Evolutionary conservation across 2,329 filamentous ascomycete species (phyloP).

Genomic region (Alternaria gansuensis): DNA sequence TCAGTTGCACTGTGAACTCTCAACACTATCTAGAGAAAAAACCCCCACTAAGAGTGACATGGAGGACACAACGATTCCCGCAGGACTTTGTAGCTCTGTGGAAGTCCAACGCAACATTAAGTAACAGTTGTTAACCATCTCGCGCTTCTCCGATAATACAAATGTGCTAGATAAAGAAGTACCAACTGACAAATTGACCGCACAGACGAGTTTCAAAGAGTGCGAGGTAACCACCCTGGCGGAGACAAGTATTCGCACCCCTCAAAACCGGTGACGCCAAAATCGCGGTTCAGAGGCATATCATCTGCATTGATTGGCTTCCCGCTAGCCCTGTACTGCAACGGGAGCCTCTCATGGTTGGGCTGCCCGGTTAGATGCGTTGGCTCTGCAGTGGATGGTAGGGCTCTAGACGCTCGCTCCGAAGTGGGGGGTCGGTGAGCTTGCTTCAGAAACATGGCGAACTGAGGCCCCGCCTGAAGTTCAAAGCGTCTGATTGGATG

Average conservation of each 20-base stretch:
- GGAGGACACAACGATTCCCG: conserved; percentile 13
- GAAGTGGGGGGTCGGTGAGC: conserved; percentile 45
- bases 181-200: background rate
- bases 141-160: conserved; percentile 1
- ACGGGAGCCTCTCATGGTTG: conserved; percentile 30
- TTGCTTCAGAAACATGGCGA: conserved; percentile 26
- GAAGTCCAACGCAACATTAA: background rate
- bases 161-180: conserved; percentile 1
- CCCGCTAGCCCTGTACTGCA: conserved; percentile 34
- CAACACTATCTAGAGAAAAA: too few relatives aligned
- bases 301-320: conserved; percentile 32
- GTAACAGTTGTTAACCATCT: conserved; percentile 6
- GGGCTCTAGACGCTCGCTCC: conserved; percentile 33
- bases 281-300: conserved; percentile 37
- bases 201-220: conserved; percentile 9
- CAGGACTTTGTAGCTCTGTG: conserved; percentile 20
- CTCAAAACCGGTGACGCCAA: conserved; percentile 30
- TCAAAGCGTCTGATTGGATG: conserved; percentile 31
- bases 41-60: too few relatives aligned
- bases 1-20: too few relatives aligned
- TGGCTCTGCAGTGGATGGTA: conserved; percentile 43
- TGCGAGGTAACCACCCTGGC: conserved; percentile 1
- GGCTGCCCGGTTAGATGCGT: conserved; percentile 44
- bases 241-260: conserved; percentile 4
- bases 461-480: conserved; percentile 21